Conservation (phyloP, 768 basidiomycete genomes). For the Leccinum imitatum region DNA sequence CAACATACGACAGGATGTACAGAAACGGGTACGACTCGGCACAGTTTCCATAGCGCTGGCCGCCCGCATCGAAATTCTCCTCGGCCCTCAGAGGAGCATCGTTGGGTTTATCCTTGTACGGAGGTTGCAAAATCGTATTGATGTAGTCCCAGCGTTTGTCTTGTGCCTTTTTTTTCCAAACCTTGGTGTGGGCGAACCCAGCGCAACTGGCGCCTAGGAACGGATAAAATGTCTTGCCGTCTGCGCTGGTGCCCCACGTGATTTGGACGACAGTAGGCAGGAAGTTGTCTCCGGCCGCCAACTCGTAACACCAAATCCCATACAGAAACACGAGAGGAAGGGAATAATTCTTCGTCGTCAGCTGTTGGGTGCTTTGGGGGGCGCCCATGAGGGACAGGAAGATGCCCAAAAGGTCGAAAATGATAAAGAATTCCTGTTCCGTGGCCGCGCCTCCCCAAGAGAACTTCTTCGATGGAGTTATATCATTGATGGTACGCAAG, state of each 20-base stretch:
- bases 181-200: background rate
- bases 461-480: background rate
- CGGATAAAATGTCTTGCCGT: background rate
- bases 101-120: background rate
- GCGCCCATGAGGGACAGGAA: background rate
- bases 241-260: background rate
- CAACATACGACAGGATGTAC: background rate
- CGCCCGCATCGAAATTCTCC: too few species aligned
- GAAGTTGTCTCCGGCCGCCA: background rate
- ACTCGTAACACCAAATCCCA: background rate
- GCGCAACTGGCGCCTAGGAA: background rate
- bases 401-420: background rate
- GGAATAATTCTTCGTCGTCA: background rate
- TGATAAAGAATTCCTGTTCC: background rate
- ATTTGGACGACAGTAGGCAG: background rate
- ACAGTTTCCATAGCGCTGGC: background rate
- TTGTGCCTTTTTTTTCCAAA: background rate
- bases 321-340: background rate
- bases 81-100: background rate
- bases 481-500: background rate
- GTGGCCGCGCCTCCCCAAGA: background rate
- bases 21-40: background rate
- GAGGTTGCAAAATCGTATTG: background rate
- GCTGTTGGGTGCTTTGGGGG: background rate
- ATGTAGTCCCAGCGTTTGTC: background rate